A percentile compares a stretch with the other conserved stretches of the same genome.
Evolutionary conservation across 257 asterid species (phyloP).

Genomic region (Solanum chaucha): DNA sequence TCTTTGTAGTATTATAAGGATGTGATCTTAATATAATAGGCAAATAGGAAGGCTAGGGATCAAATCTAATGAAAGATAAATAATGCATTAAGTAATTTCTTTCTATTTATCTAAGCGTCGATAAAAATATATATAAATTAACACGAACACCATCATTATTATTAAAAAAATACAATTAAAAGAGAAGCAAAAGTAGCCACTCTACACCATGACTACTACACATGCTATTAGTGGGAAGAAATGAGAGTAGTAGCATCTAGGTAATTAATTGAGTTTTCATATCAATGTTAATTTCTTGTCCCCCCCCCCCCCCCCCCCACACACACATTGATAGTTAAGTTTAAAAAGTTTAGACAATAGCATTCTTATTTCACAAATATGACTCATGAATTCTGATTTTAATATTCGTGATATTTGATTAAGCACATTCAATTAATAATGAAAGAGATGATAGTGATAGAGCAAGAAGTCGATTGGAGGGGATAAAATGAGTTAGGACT

Average conservation of each 20-base stretch:
- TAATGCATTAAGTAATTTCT: neutral
- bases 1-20: neutral
- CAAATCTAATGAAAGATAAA: neutral
- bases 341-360: neutral
- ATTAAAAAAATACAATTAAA: neutral
- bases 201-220: slow-evolving; percentile 35
- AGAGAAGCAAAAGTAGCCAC: slow-evolving; percentile 33
- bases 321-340: neutral
- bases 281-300: neutral
- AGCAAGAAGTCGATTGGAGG: neutral
- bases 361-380: neutral
- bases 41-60: neutral
- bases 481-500: neutral
- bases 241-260: neutral
- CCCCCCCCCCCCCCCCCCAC: too few species aligned
- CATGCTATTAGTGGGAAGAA: slow-evolving; percentile 29
- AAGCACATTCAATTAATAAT: neutral
- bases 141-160: rapidly evolving
- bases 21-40: neutral
- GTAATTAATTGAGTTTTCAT: neutral
- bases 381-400: neutral
- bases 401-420: neutral
- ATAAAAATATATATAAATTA: neutral
- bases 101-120: neutral
- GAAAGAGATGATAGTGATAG: neutral